These are phyloP conservation scores for Pholiota conissans DNA, from an alignment of 768 basidiomycete genomes.

Conservation along the genomic window DNA sequence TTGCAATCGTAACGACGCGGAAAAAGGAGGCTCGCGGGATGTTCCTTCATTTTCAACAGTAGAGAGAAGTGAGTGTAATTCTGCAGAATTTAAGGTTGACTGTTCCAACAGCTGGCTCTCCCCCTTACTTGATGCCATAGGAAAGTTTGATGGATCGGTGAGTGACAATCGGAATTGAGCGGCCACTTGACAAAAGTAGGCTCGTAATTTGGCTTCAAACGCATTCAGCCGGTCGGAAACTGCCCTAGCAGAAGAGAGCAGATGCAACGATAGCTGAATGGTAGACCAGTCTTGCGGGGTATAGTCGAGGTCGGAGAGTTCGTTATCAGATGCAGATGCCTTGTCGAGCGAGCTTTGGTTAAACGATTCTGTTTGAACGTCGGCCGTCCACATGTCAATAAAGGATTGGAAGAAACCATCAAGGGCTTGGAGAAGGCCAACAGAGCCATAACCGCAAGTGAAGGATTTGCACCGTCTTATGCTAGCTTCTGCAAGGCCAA, in stretches of 20 bases:
- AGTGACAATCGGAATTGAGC: constrained; percentile 57
- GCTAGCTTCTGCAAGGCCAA: constrained; percentile 79
- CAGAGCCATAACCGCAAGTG: constrained; percentile 87
- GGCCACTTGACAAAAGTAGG: constrained; percentile 58
- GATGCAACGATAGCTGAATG: constrained; percentile 80
- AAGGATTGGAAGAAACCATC: constrained; percentile 74
- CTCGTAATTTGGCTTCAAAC: constrained; percentile 73
- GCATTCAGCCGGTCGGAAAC: constrained; percentile 63
- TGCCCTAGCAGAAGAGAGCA: constrained; percentile 77
- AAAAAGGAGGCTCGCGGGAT: constrained; percentile 27
- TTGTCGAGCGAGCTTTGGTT: constrained; percentile 26
- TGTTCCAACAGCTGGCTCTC: constrained; percentile 76
- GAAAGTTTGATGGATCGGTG: constrained; percentile 52
- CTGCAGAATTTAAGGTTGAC: constrained; percentile 80
- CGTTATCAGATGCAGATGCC: constrained; percentile 45
- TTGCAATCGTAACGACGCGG: constrained; percentile 30
- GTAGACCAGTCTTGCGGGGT: constrained; percentile 85
- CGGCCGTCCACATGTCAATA: constrained; percentile 60
- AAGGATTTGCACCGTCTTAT: constrained; percentile 72
- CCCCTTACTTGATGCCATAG: constrained; percentile 63
- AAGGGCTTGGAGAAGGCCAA: constrained; percentile 71
- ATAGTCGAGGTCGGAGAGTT: constrained; percentile 83
- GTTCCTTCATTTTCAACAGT: constrained; percentile 44
- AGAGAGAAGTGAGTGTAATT: constrained; percentile 64
- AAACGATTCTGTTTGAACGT: constrained; percentile 41